Conservation (phyloP, 2,329 filamentous ascomycete species). For the Colletotrichum sp. region DNA sequence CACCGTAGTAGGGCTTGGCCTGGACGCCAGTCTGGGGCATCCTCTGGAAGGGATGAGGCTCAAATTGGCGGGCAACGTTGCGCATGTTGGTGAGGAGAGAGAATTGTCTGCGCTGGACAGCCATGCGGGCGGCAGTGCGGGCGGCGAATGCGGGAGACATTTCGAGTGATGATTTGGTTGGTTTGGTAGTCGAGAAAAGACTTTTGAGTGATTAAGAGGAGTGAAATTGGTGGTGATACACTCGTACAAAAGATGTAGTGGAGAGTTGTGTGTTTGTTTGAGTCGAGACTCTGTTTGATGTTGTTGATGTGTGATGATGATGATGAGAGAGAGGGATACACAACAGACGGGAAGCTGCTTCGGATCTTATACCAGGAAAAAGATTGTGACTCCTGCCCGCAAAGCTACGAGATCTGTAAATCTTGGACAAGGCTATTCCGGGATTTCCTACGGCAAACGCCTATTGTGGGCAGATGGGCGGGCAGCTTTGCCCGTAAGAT, state of each 20-base stretch:
- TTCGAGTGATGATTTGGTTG: slow-evolving; percentile 17
- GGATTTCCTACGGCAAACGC: slow-evolving; percentile 15
- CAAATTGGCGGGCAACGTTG: slow-evolving; percentile 38
- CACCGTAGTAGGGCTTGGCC: slow-evolving; percentile 42
- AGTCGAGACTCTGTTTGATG: slow-evolving; percentile 16
- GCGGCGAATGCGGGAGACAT: slow-evolving; percentile 40
- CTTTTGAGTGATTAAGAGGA: slow-evolving; percentile 5
- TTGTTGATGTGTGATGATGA: slow-evolving; percentile 12
- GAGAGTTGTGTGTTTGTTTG: slow-evolving; percentile 8
- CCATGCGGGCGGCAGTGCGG: slow-evolving; percentile 30
- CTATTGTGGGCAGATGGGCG: slow-evolving; percentile 23
- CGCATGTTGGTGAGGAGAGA: slow-evolving; percentile 39
- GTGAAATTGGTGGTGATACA: slow-evolving; percentile 6
- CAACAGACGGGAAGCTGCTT: slow-evolving; percentile 11
- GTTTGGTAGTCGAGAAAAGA: background rate
- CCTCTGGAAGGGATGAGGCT: slow-evolving; percentile 43
- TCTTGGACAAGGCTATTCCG: slow-evolving; percentile 3
- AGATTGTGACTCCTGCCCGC: background rate
- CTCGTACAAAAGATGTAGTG: slow-evolving; percentile 5
- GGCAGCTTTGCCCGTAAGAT: slow-evolving; percentile 21
- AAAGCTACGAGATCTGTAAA: slow-evolving; percentile 7
- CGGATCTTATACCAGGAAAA: slow-evolving; percentile 22
- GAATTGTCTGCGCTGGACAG: slow-evolving; percentile 35
- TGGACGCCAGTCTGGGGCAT: slow-evolving; percentile 30
- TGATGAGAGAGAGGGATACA: slow-evolving; percentile 15